Evolutionary conservation across 2,329 filamentous ascomycete genomes (phyloP).

Genomic region (Talaromyces sp.): DNA sequence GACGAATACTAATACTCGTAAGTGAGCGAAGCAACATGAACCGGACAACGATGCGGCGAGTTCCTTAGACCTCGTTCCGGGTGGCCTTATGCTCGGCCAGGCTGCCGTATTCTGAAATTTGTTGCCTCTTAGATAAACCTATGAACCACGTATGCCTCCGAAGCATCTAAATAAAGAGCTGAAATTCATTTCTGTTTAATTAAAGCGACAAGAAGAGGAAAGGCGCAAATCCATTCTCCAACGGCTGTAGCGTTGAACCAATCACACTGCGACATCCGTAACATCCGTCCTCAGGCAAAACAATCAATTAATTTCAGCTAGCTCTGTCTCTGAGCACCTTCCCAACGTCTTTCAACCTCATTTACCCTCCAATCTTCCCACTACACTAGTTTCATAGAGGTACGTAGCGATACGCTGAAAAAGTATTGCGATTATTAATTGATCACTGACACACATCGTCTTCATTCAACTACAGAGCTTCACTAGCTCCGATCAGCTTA

Average conservation of each 20-base stretch:
- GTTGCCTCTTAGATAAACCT: background rate
- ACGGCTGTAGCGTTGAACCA: background rate
- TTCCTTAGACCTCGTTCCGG: background rate
- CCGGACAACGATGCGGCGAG: background rate
- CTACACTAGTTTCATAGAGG: background rate
- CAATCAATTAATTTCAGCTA: constrained; percentile 2
- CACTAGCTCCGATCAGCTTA: constrained; percentile 3
- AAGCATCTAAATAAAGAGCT: no score
- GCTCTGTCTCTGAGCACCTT: background rate
- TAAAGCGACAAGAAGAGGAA: background rate
- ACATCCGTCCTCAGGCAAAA: constrained; percentile 3
- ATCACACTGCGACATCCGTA: background rate
- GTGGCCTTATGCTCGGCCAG: background rate
- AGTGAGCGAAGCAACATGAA: background rate
- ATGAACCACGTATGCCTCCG: no score
- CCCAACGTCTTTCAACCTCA: background rate
- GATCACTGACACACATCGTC: background rate
- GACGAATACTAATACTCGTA: background rate
- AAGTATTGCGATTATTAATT: background rate
- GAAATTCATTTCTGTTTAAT: background rate
- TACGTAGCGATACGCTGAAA: background rate
- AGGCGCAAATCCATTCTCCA: background rate
- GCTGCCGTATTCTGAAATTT: background rate
- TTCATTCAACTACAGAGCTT: background rate
- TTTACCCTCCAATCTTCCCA: background rate